Base-by-base conservation (phyloP, 495 filamentous ascomycete species). In the Diplogelasinospora grovesii region DNA sequence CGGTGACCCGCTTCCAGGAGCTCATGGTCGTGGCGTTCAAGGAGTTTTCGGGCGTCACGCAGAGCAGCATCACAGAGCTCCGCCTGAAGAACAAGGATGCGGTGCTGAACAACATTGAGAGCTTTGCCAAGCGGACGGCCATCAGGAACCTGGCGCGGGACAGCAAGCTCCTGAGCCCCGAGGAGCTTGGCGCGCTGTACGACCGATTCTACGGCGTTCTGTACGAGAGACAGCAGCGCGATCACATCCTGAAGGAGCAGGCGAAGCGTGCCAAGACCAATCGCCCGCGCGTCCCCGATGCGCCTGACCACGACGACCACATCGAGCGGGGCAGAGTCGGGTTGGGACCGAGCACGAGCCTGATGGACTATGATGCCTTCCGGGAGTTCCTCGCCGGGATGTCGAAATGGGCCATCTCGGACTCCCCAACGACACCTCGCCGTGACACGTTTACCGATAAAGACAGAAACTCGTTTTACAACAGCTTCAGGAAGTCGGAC, bases 21-120 rank as follows among this genome's bases (percentile, higher is more conserved):
- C 72, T 98, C 39, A 95, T 98, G 86, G 92, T 98, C 2, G 89
- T 96, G 3, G 92, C 92, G 9, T 97, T 97, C 69, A 95, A 93
- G 45, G 92, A 98, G 52, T 98, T 98, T 51, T 82, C 90, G 1
- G 86, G 79, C 7, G 95, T 98, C 53, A 98, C 92, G 0, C 90
- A 97, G 53, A 81, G 75, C 50, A 95, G 83, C 25, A 88, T 98
- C 39, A 80, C 77, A 2, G 92, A 97, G 46, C 78, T 93, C 46
- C 85, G 92, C 15, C 69, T 82, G 11, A 95, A 89, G 57, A 88
- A 95, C 62, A 97, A 95, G 61, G 86, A 88, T 54, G 81, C 82
- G 3, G 89, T 98, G 9, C 64, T 98, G 22, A 85, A 84, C 49
- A 95, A 85, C 46, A 98, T 98, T 49, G 93, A 97, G 64, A 95